A percentile compares a stretch with the other conserved stretches of the same genome.
Conservation (phyloP, 2,329 filamentous ascomycete genomes). For the Neopestalotiopsis clavispora region DNA sequence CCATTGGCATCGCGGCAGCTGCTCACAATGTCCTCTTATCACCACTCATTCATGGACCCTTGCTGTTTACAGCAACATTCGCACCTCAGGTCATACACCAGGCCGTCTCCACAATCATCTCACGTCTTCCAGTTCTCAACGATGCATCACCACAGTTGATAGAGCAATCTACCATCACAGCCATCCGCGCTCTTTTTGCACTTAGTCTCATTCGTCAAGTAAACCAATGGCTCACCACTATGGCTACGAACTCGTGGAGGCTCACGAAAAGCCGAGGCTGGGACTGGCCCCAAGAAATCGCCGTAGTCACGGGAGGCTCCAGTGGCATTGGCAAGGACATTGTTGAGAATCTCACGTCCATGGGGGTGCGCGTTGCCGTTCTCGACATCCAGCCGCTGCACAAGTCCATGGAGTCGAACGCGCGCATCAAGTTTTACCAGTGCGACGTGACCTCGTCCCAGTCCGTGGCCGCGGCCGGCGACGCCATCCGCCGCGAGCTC, state of each 20-base stretch:
- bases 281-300: constrained; percentile 33
- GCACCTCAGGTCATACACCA: neutral
- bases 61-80: neutral
- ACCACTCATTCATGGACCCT: neutral
- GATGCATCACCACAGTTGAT: neutral
- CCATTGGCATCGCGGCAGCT: neutral
- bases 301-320: constrained; percentile 32
- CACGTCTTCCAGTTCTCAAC: neutral
- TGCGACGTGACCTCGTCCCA: constrained; percentile 54
- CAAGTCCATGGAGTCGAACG: constrained; percentile 21
- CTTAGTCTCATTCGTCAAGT: constrained; percentile 4
- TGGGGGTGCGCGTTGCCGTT: constrained; percentile 42
- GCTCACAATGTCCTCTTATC: neutral
- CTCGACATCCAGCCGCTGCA: constrained; percentile 36
- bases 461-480: constrained; percentile 48
- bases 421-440: constrained; percentile 41
- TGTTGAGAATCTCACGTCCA: constrained; percentile 36
- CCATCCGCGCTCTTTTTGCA: constrained; percentile 2
- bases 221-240: neutral
- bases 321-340: constrained; percentile 43
- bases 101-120: neutral
- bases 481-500: constrained; percentile 37
- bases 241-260: constrained; percentile 14
- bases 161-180: constrained; percentile 2
- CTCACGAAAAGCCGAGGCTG: constrained; percentile 18